Evolutionary conservation across 495 filamentous ascomycete species (phyloP), one percentile per base, ranked within the genome.

Genomic region (Podospora australis): DNA sequence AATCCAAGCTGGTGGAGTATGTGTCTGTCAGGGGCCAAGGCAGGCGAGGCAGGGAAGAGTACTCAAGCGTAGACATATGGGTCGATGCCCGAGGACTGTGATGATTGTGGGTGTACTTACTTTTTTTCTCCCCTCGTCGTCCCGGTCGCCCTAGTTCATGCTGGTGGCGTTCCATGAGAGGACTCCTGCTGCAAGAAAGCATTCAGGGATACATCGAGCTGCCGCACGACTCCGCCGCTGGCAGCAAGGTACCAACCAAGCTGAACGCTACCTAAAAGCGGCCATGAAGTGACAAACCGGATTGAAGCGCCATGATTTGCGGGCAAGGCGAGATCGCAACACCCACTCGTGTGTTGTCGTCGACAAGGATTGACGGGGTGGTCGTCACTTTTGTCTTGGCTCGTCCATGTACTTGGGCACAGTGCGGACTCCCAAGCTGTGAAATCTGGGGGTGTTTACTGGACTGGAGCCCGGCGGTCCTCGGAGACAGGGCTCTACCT

Each of bases 141-240:
- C 47, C 50, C 19, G 42, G 42, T 47, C 35, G 51, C 39, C 50
- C 46, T 54, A 28, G 46, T 48, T 44, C 20, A 46, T 47, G 23
- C 49, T 38, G 46, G 57, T 63, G 54, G 55, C 57, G 60, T 49
- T 49, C 49, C 41, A 39, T 35, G 48, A 52, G 49, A 52, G 52
- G 35, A 45, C 48, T 51, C 44, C 39, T 28, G 40, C 40, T 43
- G 40, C 21, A 52, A 26, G 36, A 41, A 38, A 39, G 20, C n/a
- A n/a, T 44, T 39, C 46, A 52, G 22, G 54, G 25, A 45, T 50
- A 55, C n/a, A n/a, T n/a, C n/a, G n/a, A n/a, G n/a, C n/a, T n/a
- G n/a, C n/a, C n/a, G n/a, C n/a, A n/a, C n/a, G n/a, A n/a, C n/a
- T n/a, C n/a, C n/a, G n/a, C n/a, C n/a, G 50, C 48, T 44, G 53